Evolutionary conservation across 2,329 filamentous ascomycete genomes (phyloP).

Genomic region (Pseudopyricularia javanii): DNA sequence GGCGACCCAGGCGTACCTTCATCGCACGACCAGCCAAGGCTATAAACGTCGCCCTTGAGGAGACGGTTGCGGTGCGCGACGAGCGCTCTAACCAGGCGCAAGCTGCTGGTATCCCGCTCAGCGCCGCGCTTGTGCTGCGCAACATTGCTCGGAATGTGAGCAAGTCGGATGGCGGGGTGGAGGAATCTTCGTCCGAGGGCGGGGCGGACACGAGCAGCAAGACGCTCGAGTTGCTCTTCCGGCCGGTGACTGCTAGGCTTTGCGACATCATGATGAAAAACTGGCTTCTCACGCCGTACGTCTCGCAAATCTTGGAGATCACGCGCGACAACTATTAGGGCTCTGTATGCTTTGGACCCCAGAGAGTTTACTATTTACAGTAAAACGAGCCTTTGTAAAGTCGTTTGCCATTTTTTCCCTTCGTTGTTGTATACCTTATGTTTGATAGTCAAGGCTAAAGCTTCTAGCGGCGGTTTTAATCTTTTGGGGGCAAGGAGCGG

Average conservation of each 20-base stretch:
- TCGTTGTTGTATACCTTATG: too few species aligned
- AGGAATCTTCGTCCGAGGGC: constrained; percentile 9
- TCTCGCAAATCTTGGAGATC: constrained; percentile 19
- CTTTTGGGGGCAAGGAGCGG: too few species aligned
- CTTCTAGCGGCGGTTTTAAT: too few species aligned
- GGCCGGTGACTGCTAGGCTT: constrained; percentile 49
- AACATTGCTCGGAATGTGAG: constrained; percentile 59
- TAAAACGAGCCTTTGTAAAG: too few species aligned
- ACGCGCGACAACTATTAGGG: constrained; percentile 9
- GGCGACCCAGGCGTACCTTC: constrained; percentile 27
- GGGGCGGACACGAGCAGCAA: constrained; percentile 30
- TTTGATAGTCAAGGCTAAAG: too few species aligned
- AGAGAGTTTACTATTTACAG: too few species aligned
- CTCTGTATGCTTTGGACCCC: neutral
- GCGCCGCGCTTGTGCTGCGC: constrained; percentile 62
- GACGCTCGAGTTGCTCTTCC: constrained; percentile 58
- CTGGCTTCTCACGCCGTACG: constrained; percentile 33
- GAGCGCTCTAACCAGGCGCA: constrained; percentile 49
- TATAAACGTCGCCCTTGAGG: constrained; percentile 39
- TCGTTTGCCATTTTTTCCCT: too few species aligned
- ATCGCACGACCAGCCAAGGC: constrained; percentile 39
- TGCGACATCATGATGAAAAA: constrained; percentile 64
- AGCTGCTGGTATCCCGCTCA: constrained; percentile 67
- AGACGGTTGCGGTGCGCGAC: constrained; percentile 43
- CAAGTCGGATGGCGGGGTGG: constrained; percentile 1